Base-by-base conservation (phyloP, 176 grass and related monocot species). In the Triticum timopheevii region DNA sequence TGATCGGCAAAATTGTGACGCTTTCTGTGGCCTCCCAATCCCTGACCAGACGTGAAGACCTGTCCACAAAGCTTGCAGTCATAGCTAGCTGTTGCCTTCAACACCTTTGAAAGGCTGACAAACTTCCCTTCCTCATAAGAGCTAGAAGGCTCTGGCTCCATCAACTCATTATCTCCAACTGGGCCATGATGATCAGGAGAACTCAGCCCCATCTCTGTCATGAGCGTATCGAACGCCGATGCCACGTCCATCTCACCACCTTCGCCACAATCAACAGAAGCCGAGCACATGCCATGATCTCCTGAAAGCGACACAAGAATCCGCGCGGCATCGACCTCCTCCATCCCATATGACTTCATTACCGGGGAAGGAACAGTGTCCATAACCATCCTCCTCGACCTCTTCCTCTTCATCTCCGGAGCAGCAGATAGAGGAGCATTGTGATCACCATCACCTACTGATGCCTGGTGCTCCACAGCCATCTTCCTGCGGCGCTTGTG, bases 11-110 rank as follows among this genome's bases (percentile, higher is more conserved):
- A 69, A 42, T 17, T 80, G 86, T 88, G 92, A 38, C 80, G 75
- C 23, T 82, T 83, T 86, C 36, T 80, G 74, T 93, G 88, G 61
- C 86, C 64, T 33, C 88, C 92, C 67, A 93, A 80, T 70, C 86
- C 68, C 31, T 44, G 69, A 36, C 79, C 69, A 7, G 86, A 86
- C 3, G 66, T 3, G 19, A 86, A 84, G 30, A 88, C 52, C 89
- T 65, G 88, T 42, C 82, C 69, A 9, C 92, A 91, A 45, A 88
- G 40, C 68, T 44, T 61, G 50, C 92, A 90, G 1, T 77, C 23
- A 40, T 93, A 63, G 12, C 6, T 64, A 33, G 39, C 13, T 25
- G 69, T 77, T 13, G 44, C 73, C 85, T 86, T 86, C 34, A 80
- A 28, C 24, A 84, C 78, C 15, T 59, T 15, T 4, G 75, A 83